Percentiles rank a stretch among this genome's conserved stretches.
Evolutionary conservation across 768 basidiomycete genomes (phyloP).

Genomic region (Harrya chromipes): DNA sequence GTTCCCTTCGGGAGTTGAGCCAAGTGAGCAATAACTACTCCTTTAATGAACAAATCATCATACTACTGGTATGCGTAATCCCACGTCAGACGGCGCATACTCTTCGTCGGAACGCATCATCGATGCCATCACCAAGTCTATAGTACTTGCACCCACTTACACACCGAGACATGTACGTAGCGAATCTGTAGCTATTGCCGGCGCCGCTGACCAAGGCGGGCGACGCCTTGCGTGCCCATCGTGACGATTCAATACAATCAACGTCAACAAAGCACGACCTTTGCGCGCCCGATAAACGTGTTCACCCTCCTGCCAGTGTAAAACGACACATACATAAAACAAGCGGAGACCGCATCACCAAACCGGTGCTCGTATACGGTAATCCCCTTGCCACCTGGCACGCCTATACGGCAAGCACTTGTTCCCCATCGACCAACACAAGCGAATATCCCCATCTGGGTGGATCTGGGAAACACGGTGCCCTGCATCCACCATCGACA

Average conservation of each 20-base stretch:
- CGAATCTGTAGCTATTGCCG: background rate
- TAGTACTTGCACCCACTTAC: background rate
- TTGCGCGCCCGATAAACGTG: constrained; percentile 6
- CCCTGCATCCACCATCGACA: no score
- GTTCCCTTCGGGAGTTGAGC: background rate
- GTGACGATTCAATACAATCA: background rate
- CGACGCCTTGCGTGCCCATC: background rate
- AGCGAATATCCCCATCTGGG: constrained; percentile 7
- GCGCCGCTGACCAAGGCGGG: background rate
- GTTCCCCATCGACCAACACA: background rate
- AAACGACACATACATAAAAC: background rate
- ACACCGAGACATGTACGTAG: background rate
- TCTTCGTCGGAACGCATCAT: background rate
- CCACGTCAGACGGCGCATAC: background rate
- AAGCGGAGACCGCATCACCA: background rate
- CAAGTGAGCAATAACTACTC: background rate
- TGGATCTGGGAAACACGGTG: constrained; percentile 14
- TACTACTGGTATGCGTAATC: no score
- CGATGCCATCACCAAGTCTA: background rate
- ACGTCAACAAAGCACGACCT: constrained; percentile 2
- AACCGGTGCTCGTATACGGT: constrained; percentile 11
- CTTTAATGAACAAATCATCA: background rate
- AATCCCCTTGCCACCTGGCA: constrained; percentile 1
- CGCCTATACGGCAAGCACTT: background rate
- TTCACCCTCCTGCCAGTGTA: background rate